Conservation (phyloP, 805 yeast species). For the Zygosaccharomyces bisporus region DNA sequence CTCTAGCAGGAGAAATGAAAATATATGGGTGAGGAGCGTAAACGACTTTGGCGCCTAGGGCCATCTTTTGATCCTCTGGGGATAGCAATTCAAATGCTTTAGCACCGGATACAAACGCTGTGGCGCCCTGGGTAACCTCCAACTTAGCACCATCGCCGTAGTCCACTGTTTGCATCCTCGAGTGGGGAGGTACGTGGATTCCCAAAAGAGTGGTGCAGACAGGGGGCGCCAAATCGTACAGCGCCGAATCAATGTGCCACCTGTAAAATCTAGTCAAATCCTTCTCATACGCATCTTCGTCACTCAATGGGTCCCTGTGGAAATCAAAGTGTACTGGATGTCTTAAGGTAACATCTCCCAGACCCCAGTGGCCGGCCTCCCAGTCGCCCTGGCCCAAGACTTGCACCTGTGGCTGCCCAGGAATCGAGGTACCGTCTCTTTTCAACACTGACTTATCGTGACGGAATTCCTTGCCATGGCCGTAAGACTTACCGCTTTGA, state of each 20-base stretch:
- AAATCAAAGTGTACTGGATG: constrained; percentile 84
- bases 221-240: constrained; percentile 83
- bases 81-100: constrained; percentile 65
- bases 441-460: constrained; percentile 64
- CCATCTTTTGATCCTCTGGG: constrained; percentile 68
- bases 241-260: constrained; percentile 92
- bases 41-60: constrained; percentile 72
- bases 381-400: constrained; percentile 80
- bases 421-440: constrained; percentile 77
- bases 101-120: constrained; percentile 85
- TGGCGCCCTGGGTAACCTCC: constrained; percentile 77
- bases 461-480: constrained; percentile 78
- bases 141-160: constrained; percentile 67
- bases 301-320: constrained; percentile 63
- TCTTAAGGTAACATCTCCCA: constrained; percentile 55
- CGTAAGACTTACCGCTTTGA: constrained; percentile 55
- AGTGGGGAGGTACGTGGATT: constrained; percentile 67
- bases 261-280: constrained; percentile 79
- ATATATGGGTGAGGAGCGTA: constrained; percentile 94
- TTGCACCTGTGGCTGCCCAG: constrained; percentile 84
- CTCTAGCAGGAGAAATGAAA: constrained; percentile 72
- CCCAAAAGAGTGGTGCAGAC: constrained; percentile 81
- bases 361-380: constrained; percentile 55
- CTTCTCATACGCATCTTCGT: constrained; percentile 55
- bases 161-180: constrained; percentile 58